Base-by-base conservation (phyloP, 306 rosid genomes). In the Trifolium pratense region DNA sequence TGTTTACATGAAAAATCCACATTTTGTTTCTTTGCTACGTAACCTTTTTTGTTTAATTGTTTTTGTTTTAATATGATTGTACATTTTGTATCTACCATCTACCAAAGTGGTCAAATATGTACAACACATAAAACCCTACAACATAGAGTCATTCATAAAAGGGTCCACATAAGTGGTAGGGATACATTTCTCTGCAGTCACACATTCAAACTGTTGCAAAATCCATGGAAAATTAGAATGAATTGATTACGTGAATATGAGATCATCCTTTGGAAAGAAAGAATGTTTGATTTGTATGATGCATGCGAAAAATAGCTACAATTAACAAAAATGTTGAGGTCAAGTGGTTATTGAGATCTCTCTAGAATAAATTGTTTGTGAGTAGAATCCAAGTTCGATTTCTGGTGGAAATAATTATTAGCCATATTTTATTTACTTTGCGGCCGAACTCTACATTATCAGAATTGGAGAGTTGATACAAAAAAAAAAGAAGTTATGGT, bases 41-140 rank as follows among this genome's bases (percentile, higher is more conserved):
- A 2, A 26, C 25, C 5, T 14, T 45, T 63, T 46, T 29, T 29
- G 32, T 29, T 29, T 29, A 29, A 29, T 29, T 31, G 37, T 7
- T 36, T 36, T 36, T 36, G 51, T 51, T 16, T 0, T 6, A 70
- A 40, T 14, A 7, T 45, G 5, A 12, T 23, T 18, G 60, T 39
- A n/a, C n/a, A 23, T 31, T 29, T 45, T 26, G 3, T n/a, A 56
- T 39, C n/a, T 18, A 55, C 7, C n/a, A n/a, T 15, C 53, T 48
- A 12, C 20, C 56, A 29, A 59, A 46, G 39, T 45, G 58, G 51
- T 79, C 71, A 58, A 26, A 48, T 26, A 46, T 51, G 52, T 39
- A 57, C 18, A 49, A 74, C 62, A 45, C 45, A 59, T 4, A 61
- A 63, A 68, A 52, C 77, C 73, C 20, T 8, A 17, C 5, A 51